These are phyloP conservation scores for Coccomyxa subellipsoidea DNA, from an alignment of 163 green algal genomes.

Conservation along the genomic window DNA sequence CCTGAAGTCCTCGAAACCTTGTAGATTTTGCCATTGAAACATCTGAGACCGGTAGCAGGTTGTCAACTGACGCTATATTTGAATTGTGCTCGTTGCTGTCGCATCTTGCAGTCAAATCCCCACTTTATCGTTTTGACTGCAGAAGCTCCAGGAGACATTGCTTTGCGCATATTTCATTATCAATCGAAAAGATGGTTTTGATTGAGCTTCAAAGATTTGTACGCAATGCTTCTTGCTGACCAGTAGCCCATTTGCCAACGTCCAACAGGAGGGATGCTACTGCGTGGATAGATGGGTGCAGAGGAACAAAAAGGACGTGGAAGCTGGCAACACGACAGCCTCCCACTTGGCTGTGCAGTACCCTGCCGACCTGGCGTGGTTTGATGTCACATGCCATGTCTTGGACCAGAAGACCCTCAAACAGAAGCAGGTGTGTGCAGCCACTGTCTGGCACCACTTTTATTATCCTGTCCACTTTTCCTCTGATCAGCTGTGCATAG, in stretches of 20 bases:
- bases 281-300: not conserved
- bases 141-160: no score
- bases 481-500: no score
- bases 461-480: not conserved
- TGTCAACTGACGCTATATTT: no score
- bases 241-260: not conserved
- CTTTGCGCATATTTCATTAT: no score
- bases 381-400: constrained; percentile 9
- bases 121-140: no score
- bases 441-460: not conserved
- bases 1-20: no score
- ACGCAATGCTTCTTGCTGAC: not conserved
- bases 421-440: constrained; percentile 16
- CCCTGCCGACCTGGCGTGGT: constrained; percentile 15
- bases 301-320: not conserved
- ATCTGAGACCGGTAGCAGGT: no score
- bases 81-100: no score
- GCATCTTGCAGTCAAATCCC: no score
- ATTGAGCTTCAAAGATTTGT: not conserved
- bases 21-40: no score
- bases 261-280: constrained; percentile 1
- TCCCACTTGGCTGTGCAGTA: constrained; percentile 3
- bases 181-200: not conserved
- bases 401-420: constrained; percentile 11
- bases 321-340: not conserved